Evolutionary conservation across 2,329 filamentous ascomycete species (phyloP), one percentile per base, ranked within the genome.

Genomic region (Cladobotryum protrusum): DNA sequence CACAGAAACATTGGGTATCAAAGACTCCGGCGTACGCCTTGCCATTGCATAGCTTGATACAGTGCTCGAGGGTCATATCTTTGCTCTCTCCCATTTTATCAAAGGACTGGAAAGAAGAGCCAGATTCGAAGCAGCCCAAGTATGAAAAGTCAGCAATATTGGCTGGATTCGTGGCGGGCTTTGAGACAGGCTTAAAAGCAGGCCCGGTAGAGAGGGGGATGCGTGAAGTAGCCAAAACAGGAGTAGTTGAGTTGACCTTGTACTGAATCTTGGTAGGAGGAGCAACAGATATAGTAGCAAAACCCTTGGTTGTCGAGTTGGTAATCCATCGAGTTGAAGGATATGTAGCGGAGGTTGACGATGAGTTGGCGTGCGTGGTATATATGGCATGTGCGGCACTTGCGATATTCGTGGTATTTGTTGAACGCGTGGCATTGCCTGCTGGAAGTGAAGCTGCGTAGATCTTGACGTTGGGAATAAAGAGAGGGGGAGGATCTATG

Each of bases 1-100:
- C 72, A 50, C 75, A 78, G 61, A 73, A 75, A 57, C 75, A 78
- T 18, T 61, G 61, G 11, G 62, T 69, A 24, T 65, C 61, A 19
- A 64, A 69, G 37, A 74, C 54, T 45, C 70, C 74, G 2, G 69
- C 67, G 49, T 71, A 75, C 15, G 61, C 66, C 35, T 52, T 56
- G 2, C 61, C 63, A 1, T 50, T 47, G 53, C 73, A 77, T 35
- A 59, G 55, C n/a, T 57, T 50, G 11, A 72, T 61, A 47, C 74
- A 77, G 15, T 53, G 56, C 46, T 67, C 59, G 15, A 67, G 62
- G 12, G 70, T 69, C 73, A 76, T 75, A 12, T 61, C 58, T 1
- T 54, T 42, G 9, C 54, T 61, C 4, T 69, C 63, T 0, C 54
- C 52, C 1, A 57, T 55, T 19, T 61, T 47, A 0, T 57, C 46